phyloP scores from a whole-genome alignment of 768 basidiomycete species.

The Russula olivacea region DNA sequence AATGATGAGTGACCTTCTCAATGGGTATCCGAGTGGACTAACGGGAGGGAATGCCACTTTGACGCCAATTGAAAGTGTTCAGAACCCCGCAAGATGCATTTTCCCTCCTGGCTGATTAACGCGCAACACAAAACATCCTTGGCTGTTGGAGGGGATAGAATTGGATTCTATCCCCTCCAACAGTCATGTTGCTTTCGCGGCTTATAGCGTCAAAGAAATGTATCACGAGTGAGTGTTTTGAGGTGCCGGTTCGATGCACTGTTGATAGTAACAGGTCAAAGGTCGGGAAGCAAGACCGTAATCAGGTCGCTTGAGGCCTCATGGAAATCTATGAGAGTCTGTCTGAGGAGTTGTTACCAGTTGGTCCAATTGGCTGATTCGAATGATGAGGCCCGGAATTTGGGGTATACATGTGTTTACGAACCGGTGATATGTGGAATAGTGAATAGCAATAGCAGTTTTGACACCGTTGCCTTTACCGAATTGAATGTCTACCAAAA shows the following conservation, averaged over 20 bases:
- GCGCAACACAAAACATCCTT: neutral
- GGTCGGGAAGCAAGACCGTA: neutral
- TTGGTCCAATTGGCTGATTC: neutral
- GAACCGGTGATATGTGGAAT: neutral
- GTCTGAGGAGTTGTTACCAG: neutral
- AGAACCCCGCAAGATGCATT: neutral
- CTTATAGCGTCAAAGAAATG: neutral
- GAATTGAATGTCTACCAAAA: neutral
- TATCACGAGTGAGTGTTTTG: neutral
- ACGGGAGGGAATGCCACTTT: neutral
- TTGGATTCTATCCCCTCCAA: neutral
- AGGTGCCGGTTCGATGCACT: no score
- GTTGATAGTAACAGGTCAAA: neutral
- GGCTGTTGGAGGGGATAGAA: no score
- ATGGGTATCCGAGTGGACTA: neutral
- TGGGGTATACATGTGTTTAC: no score
- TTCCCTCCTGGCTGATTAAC: neutral
- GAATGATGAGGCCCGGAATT: neutral
- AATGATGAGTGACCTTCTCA: neutral
- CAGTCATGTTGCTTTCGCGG: neutral
- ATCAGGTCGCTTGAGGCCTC: neutral
- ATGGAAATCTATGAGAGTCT: neutral
- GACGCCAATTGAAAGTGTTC: neutral
- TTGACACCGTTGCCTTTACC: neutral
- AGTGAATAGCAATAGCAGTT: neutral